These are phyloP conservation scores for Artemisia argyi DNA, from an alignment of 129 eudicot species.

Conservation along the genomic window DNA sequence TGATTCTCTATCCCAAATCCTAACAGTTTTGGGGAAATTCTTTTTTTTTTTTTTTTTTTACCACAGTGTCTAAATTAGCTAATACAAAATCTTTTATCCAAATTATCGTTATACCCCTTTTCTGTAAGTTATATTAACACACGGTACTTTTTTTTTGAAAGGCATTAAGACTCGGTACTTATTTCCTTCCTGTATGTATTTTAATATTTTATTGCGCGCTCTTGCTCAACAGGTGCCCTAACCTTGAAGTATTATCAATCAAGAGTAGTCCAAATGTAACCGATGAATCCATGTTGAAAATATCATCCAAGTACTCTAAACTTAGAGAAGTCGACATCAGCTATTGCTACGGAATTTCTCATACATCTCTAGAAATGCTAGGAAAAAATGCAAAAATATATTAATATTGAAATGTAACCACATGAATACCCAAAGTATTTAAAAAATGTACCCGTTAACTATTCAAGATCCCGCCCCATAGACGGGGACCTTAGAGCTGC, in stretches of 20 bases:
- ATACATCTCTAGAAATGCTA: constrained; percentile 46
- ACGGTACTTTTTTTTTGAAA: no score
- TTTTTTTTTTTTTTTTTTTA: no score
- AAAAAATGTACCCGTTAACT: constrained; percentile 65
- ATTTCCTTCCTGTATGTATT: no score
- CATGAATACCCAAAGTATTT: constrained; percentile 72
- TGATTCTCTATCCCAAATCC: no score
- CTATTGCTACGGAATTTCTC: constrained; percentile 86
- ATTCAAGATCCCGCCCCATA: constrained; percentile 70
- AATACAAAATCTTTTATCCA: no score
- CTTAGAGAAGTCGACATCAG: constrained; percentile 82
- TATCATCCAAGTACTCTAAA: constrained; percentile 65
- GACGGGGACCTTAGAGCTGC: constrained; percentile 92
- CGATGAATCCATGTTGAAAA: constrained; percentile 46
- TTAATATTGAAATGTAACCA: constrained; percentile 54
- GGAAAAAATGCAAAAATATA: constrained; percentile 62
- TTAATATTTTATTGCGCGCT: no score
- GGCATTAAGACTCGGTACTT: no score
- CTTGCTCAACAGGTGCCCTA: constrained; percentile 61
- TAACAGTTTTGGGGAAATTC: no score
- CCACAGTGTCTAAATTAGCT: no score
- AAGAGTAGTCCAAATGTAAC: constrained; percentile 74
- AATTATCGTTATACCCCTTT: no score
- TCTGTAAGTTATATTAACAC: no score
- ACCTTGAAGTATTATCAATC: constrained; percentile 72